A percentile compares a stretch with the other conserved stretches of the same genome.
Conservation (phyloP, 306 rosid genomes). For the Quercus variabilis region DNA sequence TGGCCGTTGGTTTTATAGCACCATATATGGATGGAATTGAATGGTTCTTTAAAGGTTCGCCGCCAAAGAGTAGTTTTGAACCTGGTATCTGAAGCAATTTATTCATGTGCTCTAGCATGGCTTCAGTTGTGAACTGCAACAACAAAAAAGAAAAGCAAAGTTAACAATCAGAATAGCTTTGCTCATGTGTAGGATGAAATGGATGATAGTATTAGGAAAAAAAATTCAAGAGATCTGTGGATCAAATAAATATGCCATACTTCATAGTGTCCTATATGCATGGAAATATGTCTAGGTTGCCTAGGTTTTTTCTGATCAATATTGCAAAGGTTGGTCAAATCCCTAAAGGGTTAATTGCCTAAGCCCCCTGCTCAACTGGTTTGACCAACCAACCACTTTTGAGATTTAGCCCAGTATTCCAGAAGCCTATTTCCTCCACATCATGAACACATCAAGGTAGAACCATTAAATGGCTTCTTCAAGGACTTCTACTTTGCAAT, state of each 20-base stretch:
- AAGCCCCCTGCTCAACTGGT: too few species aligned
- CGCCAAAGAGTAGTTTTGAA: constrained; percentile 87
- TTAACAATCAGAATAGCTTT: constrained; percentile 9
- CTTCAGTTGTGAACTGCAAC: constrained; percentile 64
- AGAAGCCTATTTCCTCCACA: too few species aligned
- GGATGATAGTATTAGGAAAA: neutral
- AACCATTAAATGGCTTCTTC: neutral
- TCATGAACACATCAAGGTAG: neutral
- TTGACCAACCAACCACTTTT: too few species aligned
- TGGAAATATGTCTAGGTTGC: too few species aligned
- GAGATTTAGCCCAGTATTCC: too few species aligned
- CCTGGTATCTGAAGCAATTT: constrained; percentile 82
- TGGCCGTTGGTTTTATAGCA: constrained; percentile 81
- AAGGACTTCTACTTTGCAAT: neutral
- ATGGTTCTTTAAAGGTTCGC: constrained; percentile 68
- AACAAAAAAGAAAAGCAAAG: constrained; percentile 9
- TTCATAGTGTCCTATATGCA: too few species aligned
- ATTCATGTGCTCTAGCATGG: constrained; percentile 74
- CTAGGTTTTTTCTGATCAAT: too few species aligned
- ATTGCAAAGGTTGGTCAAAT: too few species aligned
- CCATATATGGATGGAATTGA: constrained; percentile 81
- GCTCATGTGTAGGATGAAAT: neutral
- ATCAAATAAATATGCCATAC: neutral
- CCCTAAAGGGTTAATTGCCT: too few species aligned
- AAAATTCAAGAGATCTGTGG: neutral